A percentile compares a stretch with the other conserved stretches of the same genome.
These are phyloP conservation scores for Echinochloa phyllopogon DNA, from an alignment of 176 grass and related monocot species.

Conservation along the genomic window DNA sequence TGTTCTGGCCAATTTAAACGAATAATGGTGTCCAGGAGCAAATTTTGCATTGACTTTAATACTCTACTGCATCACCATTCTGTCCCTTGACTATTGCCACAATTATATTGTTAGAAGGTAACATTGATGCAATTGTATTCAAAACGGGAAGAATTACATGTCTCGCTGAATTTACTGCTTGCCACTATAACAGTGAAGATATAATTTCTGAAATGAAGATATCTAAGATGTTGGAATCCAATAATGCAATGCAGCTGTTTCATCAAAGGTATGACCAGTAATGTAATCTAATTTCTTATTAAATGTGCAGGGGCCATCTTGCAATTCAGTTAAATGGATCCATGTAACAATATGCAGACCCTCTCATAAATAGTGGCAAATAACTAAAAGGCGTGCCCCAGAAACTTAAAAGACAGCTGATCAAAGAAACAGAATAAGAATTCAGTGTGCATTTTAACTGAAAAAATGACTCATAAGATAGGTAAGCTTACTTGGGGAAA, in stretches of 20 bases:
- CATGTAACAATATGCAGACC: background rate
- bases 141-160: background rate
- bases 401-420: conserved; percentile 15
- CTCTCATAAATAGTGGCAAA: conserved; percentile 3
- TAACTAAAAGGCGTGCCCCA: conserved; percentile 2
- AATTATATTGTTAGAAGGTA: background rate
- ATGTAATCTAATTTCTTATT: background rate
- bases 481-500: conserved; percentile 70
- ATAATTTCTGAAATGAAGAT: conserved; percentile 2
- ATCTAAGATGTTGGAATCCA: background rate
- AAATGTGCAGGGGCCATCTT: background rate
- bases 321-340: conserved; percentile 4
- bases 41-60: too few species aligned
- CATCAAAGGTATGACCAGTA: conserved; percentile 4
- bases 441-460: background rate
- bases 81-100: background rate
- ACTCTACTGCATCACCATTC: background rate
- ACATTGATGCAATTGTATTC: background rate
- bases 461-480: background rate
- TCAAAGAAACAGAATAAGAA: conserved; percentile 8
- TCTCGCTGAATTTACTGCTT: background rate
- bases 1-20: too few species aligned
- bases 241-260: background rate
- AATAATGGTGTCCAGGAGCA: too few species aligned
- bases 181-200: background rate